Evolutionary conservation across 345 rosid genomes (phyloP), one percentile per base, ranked within the genome.

Genomic region (Brassica napus): DNA sequence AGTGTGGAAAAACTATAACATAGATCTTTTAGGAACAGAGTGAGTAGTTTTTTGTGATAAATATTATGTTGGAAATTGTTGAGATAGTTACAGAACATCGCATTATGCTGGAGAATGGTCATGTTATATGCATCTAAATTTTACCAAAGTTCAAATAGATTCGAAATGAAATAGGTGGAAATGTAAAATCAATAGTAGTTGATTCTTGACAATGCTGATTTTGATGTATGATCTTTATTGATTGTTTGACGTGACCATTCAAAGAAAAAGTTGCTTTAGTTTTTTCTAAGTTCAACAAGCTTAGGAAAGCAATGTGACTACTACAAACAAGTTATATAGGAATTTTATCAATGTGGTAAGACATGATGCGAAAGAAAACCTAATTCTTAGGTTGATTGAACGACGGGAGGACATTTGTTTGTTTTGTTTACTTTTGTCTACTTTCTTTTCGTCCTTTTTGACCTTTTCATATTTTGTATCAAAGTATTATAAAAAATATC

Each of bases 231-330:
- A 52, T 16, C 74, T 73, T 68, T 79, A 73, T 49, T n/a, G 58
- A 11, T 44, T 68, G 49, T 73, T 73, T 61, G 82, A 73, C 21
- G 60, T 79, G 82, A 79, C 78, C 18, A 68, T 69, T 73, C 74
- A 68, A 26, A 74, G 21, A 7, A 21, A 67, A 21, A 67, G 64
- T 35, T 12, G 32, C 18, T 52, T 32, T 32, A 6, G 21, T 71
- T 16, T 54, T 77, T 42, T 67, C 42, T 21, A 73, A 68, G 74
- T 62, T 74, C 14, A 35, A 79, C 69, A 73, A 69, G 74, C 57
- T n/a, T 79, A 61, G 37, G 65, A 73, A 60, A 79, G 82, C 69
- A 67, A 73, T 67, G 74, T 79, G 74, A 58, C 77, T 79, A 23
- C n/a, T 16, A 16, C 24, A 63, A 24, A 62, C 11, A 70, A 42